Evolutionary conservation across 331 rosid species (phyloP), one percentile per base, ranked within the genome.

Genomic region (Pyrus hybrid): DNA sequence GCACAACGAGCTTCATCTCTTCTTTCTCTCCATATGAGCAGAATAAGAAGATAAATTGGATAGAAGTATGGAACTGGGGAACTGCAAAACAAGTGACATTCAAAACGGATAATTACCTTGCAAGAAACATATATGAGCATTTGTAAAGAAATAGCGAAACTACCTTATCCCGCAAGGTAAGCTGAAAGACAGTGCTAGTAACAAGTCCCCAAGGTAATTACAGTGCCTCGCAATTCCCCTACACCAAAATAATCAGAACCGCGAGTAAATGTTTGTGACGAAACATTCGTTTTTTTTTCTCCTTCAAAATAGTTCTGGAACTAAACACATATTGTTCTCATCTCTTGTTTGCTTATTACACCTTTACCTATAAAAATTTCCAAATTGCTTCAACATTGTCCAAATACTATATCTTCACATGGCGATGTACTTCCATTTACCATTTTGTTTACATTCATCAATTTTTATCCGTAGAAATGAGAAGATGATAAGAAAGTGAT

Each of bases 221-320:
- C 96, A 89, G 80, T 90, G 99, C 82, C 99, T 83, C 26, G 98
- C 93, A 78, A 92, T 68, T 70, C 98, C 99, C 99, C 99, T 95
- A 57, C 75, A 81, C 76, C 73, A 80, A 12, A 65, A 85, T 13
- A 77, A 77, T 43, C 22, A 66, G 57, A 61, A 37, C 8, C 8
- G 72, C 81, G 45, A 37, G 45, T 37, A 37, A 9, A 37, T 37
- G 45, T 37, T 37, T 37, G 45, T 9, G 45, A 37, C 0, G 45
- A 37, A 37, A 37, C 45, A 37, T 37, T 37, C 45, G 45, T 37
- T 37, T 35, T 37, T 37, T 1, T 37, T 37, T 37, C 45, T 37
- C 45, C 45, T 37, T 37, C 45, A 9, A 37, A 37, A 37, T 37
- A 10, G 45, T 37, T 37, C 45, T 37, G 45, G 45, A 37, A 37